Evolutionary conservation across 2,329 filamentous ascomycete genomes (phyloP).

Genomic region (Alternaria ventricosa): DNA sequence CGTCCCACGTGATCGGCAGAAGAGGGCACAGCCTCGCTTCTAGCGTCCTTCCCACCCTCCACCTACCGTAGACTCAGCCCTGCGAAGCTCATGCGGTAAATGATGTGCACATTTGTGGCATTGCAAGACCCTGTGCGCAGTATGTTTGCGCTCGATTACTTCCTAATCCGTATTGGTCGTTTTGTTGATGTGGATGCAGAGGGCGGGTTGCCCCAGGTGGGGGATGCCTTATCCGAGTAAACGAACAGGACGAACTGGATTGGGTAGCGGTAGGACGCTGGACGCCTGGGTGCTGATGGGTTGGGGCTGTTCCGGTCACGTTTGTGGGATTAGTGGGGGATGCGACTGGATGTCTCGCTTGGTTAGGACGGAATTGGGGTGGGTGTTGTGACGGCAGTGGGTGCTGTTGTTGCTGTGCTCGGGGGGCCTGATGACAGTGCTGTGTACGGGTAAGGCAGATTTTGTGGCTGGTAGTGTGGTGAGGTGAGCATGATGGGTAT

Average conservation of each 20-base stretch:
- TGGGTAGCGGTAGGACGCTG: background rate
- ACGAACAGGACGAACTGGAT: background rate
- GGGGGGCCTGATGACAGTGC: background rate
- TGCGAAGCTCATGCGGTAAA: background rate
- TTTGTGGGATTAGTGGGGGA: background rate
- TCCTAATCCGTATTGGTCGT: background rate
- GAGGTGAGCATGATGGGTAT: background rate
- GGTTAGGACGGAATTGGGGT: background rate
- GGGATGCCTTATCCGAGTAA: background rate
- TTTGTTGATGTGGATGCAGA: background rate
- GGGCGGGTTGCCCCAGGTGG: background rate
- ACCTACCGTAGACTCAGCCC: background rate
- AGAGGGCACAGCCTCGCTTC: background rate
- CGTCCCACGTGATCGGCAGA: background rate
- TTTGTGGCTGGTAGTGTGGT: background rate
- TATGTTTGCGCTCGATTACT: background rate
- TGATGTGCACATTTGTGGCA: background rate
- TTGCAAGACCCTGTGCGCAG: background rate
- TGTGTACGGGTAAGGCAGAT: background rate
- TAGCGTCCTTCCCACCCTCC: background rate
- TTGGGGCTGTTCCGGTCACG: background rate
- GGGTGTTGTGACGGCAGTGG: background rate
- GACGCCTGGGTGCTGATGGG: background rate
- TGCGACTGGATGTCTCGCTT: background rate
- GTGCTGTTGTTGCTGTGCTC: background rate